Evolutionary conservation across 768 basidiomycete species (phyloP), one percentile per base, ranked within the genome.

Genomic region (Chalciporus pseudorubinellus): DNA sequence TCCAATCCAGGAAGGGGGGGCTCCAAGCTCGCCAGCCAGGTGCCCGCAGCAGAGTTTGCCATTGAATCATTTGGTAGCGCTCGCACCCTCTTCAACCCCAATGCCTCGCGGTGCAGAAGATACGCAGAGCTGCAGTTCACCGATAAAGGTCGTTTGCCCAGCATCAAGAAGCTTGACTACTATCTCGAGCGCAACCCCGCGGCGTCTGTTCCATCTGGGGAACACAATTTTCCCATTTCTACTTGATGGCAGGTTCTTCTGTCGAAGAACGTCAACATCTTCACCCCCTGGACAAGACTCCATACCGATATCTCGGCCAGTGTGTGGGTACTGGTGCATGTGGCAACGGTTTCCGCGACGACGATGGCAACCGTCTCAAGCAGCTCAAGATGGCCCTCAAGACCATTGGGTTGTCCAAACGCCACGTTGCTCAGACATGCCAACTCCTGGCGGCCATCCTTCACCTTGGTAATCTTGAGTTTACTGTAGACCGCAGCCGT

Each of bases 41-140:
- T 98, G 34, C 94, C 94, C 33, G 89, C 94, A 18, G 87, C 92
- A 20, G 91, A 97, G 75, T 98, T 93, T 68, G 91, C 97, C 53
- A 85, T 98, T 55, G 94, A 98, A 69, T 77, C 92, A 1, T 98
- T 98, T 65, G 95, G 95, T 14, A 89, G 90, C 60, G 91, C 95
- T 18, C 87, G 91, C 52, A 92, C 92, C 1, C 81, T 92, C 49
- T 87, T 91, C 73, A 97, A 98, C 64, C 81, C 91, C 42, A 97
- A 97, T 63, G 95, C 95, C 13, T 98, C 97, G 26, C 87, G 93
- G 43, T 97, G 95, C 65, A 95, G 95, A 50, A 94, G 95, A 68
- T 99, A 99, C 69, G 97, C 94, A 40, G 97, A 99, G 65, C 80
- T 99, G 0, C 97, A 98, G 70, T 98, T 98, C 74, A 90, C 82